These are phyloP conservation scores for Albizia julibrissin DNA, from an alignment of 306 rosid genomes.

Conservation along the genomic window DNA sequence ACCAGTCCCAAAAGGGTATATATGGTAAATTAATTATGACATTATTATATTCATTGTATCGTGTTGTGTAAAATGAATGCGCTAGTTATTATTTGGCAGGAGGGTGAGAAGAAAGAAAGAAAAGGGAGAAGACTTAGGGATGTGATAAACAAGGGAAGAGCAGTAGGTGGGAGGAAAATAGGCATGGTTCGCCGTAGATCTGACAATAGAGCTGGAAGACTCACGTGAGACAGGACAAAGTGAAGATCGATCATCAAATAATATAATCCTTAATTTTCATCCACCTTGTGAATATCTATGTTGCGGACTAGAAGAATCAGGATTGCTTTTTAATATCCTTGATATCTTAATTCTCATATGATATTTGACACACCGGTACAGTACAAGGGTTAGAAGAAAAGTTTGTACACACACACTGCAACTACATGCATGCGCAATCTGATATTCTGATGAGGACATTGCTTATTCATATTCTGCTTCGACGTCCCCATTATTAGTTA, in stretches of 20 bases:
- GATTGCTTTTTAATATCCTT: background rate
- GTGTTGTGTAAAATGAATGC: background rate
- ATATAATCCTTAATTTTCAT: background rate
- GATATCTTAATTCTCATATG: background rate
- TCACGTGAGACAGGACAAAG: background rate
- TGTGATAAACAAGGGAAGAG: slow-evolving; percentile 16
- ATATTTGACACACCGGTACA: no score
- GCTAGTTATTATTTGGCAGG: slow-evolving; percentile 15
- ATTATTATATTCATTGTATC: background rate
- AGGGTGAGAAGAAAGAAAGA: slow-evolving; percentile 34
- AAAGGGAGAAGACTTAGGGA: slow-evolving; percentile 33
- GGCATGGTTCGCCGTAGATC: slow-evolving; percentile 25
- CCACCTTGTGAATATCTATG: background rate
- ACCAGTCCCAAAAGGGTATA: slow-evolving; percentile 34
- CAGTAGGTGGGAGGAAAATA: slow-evolving; percentile 31
- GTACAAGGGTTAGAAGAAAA: background rate
- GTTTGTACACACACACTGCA: background rate
- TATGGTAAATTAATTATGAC: background rate
- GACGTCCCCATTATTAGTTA: background rate
- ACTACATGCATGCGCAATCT: background rate
- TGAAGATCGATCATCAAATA: background rate
- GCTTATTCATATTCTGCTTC: background rate
- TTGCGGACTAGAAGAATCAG: background rate
- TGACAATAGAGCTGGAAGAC: background rate
- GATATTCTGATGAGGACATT: background rate